These are phyloP conservation scores for Gastrolobium villosum DNA, from an alignment of 306 rosid genomes.

Conservation along the genomic window DNA sequence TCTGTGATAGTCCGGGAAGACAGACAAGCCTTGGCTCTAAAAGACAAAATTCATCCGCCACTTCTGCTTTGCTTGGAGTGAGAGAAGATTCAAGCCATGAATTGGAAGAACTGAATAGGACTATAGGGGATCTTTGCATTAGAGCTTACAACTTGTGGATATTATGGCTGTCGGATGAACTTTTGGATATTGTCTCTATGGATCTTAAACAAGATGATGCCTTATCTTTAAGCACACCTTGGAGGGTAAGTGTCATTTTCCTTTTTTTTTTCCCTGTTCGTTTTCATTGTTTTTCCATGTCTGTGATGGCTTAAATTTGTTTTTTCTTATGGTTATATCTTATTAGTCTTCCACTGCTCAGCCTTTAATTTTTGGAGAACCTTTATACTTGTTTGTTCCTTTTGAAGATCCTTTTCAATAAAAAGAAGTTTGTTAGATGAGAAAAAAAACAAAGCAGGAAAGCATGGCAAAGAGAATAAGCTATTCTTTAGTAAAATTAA, in stretches of 20 bases:
- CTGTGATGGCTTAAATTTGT: conserved; percentile 27
- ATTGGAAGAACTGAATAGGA: conserved; percentile 76
- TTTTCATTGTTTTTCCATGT: conserved; percentile 35
- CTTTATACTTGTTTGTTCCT: conserved; percentile 28
- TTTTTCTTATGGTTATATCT: conserved; percentile 26
- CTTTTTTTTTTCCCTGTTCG: neutral
- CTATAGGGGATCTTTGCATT: conserved; percentile 81
- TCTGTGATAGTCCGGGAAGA: conserved; percentile 65
- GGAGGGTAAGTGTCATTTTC: conserved; percentile 74
- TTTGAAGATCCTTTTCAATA: neutral
- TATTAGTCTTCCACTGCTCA: neutral
- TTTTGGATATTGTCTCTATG: conserved; percentile 66
- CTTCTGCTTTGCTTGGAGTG: conserved; percentile 83
- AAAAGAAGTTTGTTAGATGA: conserved; percentile 8
- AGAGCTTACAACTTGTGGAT: conserved; percentile 93
- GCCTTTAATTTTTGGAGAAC: conserved; percentile 33
- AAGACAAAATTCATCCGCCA: conserved; percentile 73
- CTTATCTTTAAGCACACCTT: conserved; percentile 75
- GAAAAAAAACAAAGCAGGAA: neutral
- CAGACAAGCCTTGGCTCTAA: conserved; percentile 53
- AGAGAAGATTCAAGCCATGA: conserved; percentile 81
- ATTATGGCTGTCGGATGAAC: conserved; percentile 86
- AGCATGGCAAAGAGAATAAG: conserved; percentile 9
- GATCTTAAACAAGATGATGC: conserved; percentile 85
- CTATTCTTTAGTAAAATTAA: conserved; percentile 34